A percentile compares a stretch with the other conserved stretches of the same genome.
These are phyloP conservation scores for Podospora sp. DNA, from an alignment of 495 filamentous ascomycete genomes.

Conservation along the genomic window DNA sequence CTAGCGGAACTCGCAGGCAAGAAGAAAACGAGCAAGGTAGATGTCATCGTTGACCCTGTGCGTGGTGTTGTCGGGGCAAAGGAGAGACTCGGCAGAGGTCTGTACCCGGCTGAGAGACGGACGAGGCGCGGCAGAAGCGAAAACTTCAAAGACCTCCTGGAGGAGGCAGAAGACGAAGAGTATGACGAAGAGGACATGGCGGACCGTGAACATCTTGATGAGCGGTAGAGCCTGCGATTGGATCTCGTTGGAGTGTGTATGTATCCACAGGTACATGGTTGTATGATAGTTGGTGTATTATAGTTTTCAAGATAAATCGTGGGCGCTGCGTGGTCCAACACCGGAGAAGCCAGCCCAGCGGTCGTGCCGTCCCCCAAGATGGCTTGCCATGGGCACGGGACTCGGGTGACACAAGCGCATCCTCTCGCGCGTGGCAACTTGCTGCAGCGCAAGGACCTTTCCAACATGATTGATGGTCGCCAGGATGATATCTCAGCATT, in stretches of 20 bases:
- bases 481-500: not conserved
- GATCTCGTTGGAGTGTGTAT: not conserved
- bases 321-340: not conserved
- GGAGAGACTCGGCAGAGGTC: conserved; percentile 32
- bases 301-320: not conserved
- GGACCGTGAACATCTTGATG: conserved; percentile 1
- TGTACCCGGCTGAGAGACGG: conserved; percentile 44
- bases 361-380: not conserved
- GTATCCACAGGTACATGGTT: not conserved
- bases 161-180: conserved; percentile 39
- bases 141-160: conserved; percentile 48
- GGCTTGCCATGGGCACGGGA: no score
- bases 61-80: conserved; percentile 37
- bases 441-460: not conserved
- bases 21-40: conserved; percentile 37
- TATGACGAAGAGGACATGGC: conserved; percentile 28
- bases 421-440: not conserved
- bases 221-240: not conserved
- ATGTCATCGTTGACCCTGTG: conserved; percentile 36
- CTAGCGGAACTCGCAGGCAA: conserved; percentile 30
- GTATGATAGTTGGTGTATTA: conserved; percentile 4
- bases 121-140: conserved; percentile 55
- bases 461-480: not conserved
- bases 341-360: not conserved
- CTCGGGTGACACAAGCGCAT: not conserved